phyloP scores from a whole-genome alignment of 2,329 filamentous ascomycete species.

The Claviceps cyperi region DNA sequence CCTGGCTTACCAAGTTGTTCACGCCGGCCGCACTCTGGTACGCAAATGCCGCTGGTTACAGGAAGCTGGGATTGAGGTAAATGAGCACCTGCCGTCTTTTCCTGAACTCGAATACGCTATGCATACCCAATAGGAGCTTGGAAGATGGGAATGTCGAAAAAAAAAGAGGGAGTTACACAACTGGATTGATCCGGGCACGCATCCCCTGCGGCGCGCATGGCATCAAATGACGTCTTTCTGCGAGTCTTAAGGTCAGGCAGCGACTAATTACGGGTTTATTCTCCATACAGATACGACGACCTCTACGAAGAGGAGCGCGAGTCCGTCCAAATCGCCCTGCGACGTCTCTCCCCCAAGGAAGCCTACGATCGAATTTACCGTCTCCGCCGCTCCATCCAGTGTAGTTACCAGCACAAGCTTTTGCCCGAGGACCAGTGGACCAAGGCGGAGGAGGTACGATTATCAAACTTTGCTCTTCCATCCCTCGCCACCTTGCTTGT shows the following conservation, averaged over 20 bases:
- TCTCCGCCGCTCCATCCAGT: slow-evolving; percentile 85
- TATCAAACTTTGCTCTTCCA: not conserved
- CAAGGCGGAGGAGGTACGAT: slow-evolving; percentile 36
- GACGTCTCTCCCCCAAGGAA: slow-evolving; percentile 79
- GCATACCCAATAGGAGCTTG: no score
- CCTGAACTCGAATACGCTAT: not conserved
- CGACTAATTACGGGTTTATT: slow-evolving; percentile 11
- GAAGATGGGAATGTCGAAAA: not conserved
- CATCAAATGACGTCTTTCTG: not conserved
- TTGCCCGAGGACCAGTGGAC: slow-evolving; percentile 49
- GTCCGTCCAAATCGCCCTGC: slow-evolving; percentile 70
- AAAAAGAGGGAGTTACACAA: no score
- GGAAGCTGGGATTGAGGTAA: slow-evolving; percentile 82
- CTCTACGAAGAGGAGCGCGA: slow-evolving; percentile 88
- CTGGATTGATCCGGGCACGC: no score
- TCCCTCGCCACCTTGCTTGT: not conserved
- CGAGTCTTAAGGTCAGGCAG: not conserved
- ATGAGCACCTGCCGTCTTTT: not conserved
- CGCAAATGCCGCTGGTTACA: slow-evolving; percentile 76
- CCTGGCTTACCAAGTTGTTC: slow-evolving; percentile 67
- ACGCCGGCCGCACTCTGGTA: slow-evolving; percentile 82
- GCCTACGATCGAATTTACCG: slow-evolving; percentile 96
- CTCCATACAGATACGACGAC: slow-evolving; percentile 71
- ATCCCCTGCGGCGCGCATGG: not conserved
- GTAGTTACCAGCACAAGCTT: slow-evolving; percentile 48